Conservation (phyloP, 345 rosid species). For the Eutrema yunnanense region DNA sequence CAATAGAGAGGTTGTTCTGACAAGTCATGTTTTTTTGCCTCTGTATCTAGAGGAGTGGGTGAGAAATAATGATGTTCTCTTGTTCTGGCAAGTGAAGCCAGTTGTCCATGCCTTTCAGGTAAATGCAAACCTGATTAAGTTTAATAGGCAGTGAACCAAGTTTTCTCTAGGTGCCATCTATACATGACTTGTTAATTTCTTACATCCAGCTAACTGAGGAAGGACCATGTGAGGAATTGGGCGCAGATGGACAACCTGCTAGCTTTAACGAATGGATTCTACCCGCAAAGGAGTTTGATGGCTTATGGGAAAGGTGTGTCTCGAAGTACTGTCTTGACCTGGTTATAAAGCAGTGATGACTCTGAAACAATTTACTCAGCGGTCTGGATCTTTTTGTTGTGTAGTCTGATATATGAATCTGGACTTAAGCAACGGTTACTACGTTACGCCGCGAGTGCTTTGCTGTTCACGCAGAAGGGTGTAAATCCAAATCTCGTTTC, state of each 20-base stretch:
- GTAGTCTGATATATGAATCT: slow-evolving; percentile 88
- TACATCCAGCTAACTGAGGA: slow-evolving; percentile 71
- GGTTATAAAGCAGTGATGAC: background rate
- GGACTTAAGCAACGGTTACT: slow-evolving; percentile 89
- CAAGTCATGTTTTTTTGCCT: background rate
- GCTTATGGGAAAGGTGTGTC: slow-evolving; percentile 98
- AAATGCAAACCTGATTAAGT: slow-evolving; percentile 2
- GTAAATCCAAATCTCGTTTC: slow-evolving; percentile 85
- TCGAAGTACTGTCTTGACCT: background rate
- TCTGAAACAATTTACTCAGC: background rate
- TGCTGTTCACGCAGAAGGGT: slow-evolving; percentile 87
- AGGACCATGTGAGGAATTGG: slow-evolving; percentile 88
- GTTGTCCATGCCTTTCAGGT: slow-evolving; percentile 95
- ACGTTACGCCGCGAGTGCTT: slow-evolving; percentile 86
- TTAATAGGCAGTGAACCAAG: background rate
- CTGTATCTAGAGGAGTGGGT: slow-evolving; percentile 68
- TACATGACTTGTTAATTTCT: background rate
- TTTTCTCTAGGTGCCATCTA: background rate
- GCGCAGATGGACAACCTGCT: slow-evolving; percentile 74
- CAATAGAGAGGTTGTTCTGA: background rate
- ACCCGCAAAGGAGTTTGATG: slow-evolving; percentile 96
- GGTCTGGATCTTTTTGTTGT: slow-evolving; percentile 26
- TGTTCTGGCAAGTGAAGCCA: slow-evolving; percentile 98
- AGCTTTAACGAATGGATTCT: slow-evolving; percentile 97
- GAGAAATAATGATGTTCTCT: slow-evolving; percentile 65